These are phyloP conservation scores for Suillus alpinus DNA, from an alignment of 768 basidiomycete genomes.

Conservation along the genomic window DNA sequence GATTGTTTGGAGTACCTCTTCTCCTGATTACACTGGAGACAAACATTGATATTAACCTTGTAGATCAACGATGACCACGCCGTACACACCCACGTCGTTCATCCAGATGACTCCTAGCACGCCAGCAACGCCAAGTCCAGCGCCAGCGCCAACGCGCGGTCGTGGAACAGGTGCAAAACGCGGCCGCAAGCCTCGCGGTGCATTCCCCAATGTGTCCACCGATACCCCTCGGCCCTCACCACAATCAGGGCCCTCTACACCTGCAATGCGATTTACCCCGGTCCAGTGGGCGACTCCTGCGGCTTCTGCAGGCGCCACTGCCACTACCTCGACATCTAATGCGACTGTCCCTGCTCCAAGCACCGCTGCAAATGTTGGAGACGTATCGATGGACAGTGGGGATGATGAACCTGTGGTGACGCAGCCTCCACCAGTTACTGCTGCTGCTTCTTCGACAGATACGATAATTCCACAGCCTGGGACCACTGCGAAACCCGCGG, in stretches of 20 bases:
- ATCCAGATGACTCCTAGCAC: conserved; percentile 22
- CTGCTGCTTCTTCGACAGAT: background rate
- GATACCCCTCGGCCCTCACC: conserved; percentile 11
- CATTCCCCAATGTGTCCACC: conserved; percentile 25
- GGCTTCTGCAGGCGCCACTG: conserved; percentile 7
- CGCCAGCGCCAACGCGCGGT: conserved; percentile 18
- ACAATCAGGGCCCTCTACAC: conserved; percentile 11
- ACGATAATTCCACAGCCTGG: conserved; percentile 12
- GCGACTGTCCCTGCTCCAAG: conserved; percentile 6
- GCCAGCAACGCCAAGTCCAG: conserved; percentile 16
- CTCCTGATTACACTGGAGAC: background rate
- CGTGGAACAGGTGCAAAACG: conserved; percentile 38
- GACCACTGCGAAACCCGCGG: conserved; percentile 8
- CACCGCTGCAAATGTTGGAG: conserved; percentile 4
- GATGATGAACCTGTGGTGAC: conserved; percentile 15
- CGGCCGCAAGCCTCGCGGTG: conserved; percentile 46
- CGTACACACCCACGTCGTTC: conserved; percentile 19
- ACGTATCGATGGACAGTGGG: conserved; percentile 8
- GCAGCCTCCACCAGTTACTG: background rate
- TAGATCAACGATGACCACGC: conserved; percentile 21
- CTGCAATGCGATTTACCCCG: conserved; percentile 31
- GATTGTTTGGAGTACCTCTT: background rate
- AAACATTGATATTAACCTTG: background rate
- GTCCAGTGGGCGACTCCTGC: conserved; percentile 38
- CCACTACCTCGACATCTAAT: conserved; percentile 5